Base-by-base conservation (phyloP, 805 yeast genomes). In the Wickerhamiella kazuoi region DNA sequence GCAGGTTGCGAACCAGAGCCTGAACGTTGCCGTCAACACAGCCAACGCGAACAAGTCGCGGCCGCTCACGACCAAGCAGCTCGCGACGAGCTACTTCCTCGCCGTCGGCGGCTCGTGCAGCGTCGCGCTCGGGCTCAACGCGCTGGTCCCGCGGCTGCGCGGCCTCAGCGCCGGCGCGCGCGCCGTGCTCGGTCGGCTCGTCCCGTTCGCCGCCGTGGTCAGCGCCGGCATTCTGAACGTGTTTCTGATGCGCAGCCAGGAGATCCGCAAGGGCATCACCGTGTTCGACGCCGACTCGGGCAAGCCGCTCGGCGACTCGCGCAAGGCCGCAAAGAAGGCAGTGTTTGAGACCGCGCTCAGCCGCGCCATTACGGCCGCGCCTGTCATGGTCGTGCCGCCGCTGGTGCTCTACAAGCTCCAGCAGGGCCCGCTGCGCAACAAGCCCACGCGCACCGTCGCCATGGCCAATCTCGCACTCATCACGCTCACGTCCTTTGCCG, bases 181-280 rank as follows among this genome's bases (percentile, higher is more conserved):
- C 53, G 61, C 77, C 49, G 67, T 86, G 23, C 60, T 90, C 41
- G 77, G 86, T 32, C 76, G 99, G 48, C 67, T 90, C 41, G 94
- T 90, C 11, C 99, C 99, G 5, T 90, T 90, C 63, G 97, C 97
- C 0, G 99, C 99, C 1, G 99, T 90, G 28, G 96, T 86, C 1
- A 76, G 90, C 38, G 99, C 99, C 1, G 97, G 98, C 55, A 67
- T 90, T 26, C 93, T 84, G 30, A 90, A 90, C 50, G 95, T 90
- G n/a, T 83, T 82, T 52, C 68, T 93, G 44, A 90, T 90, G 98
- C 74, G 99, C 63, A 74, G 87, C 41, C 93, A 86, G 59, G 99
- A 90, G 61, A 76, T 90, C 54, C 74, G 74, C 50, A 79, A 51
- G 38, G 67, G 67, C 16, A 62, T 62, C 41, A 44, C 62, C 4